Evolutionary conservation across 75 land plant species (phyloP), one percentile per base, ranked within the genome.

Genomic region (Pseudotsuga menziesii): DNA sequence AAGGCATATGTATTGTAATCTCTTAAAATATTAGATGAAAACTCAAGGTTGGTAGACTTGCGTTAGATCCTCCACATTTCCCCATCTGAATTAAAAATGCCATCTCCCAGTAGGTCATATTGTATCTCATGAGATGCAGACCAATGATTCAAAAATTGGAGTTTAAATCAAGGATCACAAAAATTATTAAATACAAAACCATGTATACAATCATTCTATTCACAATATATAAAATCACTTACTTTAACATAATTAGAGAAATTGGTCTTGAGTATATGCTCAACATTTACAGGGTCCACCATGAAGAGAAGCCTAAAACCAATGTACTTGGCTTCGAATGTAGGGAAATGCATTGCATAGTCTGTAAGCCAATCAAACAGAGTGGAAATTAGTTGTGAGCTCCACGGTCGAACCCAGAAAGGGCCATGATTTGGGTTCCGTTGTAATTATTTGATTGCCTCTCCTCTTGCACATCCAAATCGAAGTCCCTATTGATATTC

Each of bases 41-140:
- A 83, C 35, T 83, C 85, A 4, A 77, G 27, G 20, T 73, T 83
- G 4, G 85, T 85, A 35, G 78, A 76, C 54, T 83, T 83, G 57
- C 85, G 74, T 19, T 83, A 85, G 27, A 55, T 57, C 19, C 27
- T 76, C 85, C 85, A 83, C 35, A 77, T 26, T 17, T 82, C 57
- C 5, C 85, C 85, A 54, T 83, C 85, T 27, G 56, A 17, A 54
- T 70, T 75, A 11, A 83, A 83, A n/a, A 83, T 83, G 19, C 85
- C 85, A 32, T 76, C 15, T 7, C 85, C 85, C 32, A 83, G 29
- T 5, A 82, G 63, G 22, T 83, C 84, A 57, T 57, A 74, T 11
- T 67, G 71, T 35, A 67, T 36, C 48, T 67, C 71, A 20, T 67
- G 71, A 67, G 71, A 23, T 5, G 22, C 71, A 67, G 44, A 2